Conservation (phyloP, 176 grass and related monocot species). For the Juncus effusus region DNA sequence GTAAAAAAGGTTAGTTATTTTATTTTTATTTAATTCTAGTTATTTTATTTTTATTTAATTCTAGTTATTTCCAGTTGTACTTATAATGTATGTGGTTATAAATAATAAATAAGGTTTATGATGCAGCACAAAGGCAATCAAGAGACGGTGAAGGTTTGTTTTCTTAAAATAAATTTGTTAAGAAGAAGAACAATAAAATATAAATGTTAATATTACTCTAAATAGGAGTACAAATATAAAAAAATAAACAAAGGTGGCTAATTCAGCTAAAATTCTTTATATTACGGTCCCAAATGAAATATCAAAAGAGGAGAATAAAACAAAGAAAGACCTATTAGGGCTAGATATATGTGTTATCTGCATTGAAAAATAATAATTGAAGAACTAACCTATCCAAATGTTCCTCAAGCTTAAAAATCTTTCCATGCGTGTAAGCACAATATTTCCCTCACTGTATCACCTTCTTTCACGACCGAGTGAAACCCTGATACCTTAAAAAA, state of each 20-base stretch:
- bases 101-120: slow-evolving; percentile 62
- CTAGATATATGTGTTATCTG: slow-evolving; percentile 98
- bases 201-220: no score
- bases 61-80: slow-evolving; percentile 4
- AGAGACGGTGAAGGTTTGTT: slow-evolving; percentile 83
- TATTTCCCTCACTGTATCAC: slow-evolving; percentile 96
- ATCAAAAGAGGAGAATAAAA: slow-evolving; percentile 42
- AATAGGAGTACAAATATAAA: no score
- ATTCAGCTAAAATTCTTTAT: no score
- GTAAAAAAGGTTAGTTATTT: slow-evolving; percentile 75
- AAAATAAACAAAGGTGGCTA: no score
- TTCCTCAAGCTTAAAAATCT: slow-evolving; percentile 90
- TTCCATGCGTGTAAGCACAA: slow-evolving; percentile 82
- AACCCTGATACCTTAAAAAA: slow-evolving; percentile 94
- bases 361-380: no score
- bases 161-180: slow-evolving; percentile 19
- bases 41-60: neutral
- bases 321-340: slow-evolving; percentile 59
- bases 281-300: slow-evolving; percentile 41
- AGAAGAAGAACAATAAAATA: no score
- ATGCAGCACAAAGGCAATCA: slow-evolving; percentile 73
- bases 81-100: slow-evolving; percentile 6
- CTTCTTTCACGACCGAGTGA: slow-evolving; percentile 97
- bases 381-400: slow-evolving; percentile 99
- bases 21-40: neutral